phyloP scores from a whole-genome alignment of 176 grass and related monocot species.

The Eleusine indica region DNA sequence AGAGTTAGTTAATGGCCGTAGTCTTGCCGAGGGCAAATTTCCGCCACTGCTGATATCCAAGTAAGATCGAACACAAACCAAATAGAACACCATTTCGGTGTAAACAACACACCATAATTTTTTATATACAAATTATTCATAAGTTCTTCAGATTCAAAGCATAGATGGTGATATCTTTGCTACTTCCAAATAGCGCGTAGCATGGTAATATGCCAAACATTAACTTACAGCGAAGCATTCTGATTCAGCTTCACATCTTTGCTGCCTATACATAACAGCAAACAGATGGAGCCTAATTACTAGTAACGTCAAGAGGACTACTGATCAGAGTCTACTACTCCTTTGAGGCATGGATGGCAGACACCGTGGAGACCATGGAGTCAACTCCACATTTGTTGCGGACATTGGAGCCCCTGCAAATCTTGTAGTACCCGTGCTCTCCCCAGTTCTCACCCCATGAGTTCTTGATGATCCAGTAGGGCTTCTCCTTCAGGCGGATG shows the following conservation, averaged over 20 bases:
- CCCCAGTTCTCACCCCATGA: slow-evolving; percentile 90
- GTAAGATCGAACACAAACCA: background rate
- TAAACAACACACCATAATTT: background rate
- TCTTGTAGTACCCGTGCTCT: slow-evolving; percentile 86
- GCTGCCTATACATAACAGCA: slow-evolving; percentile 41
- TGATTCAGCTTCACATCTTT: slow-evolving; percentile 46
- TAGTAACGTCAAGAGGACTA: slow-evolving; percentile 2
- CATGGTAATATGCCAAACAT: slow-evolving; percentile 32
- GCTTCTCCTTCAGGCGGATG: slow-evolving; percentile 88
- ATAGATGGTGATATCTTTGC: slow-evolving; percentile 7
- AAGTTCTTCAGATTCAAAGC: slow-evolving; percentile 4
- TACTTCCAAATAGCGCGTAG: slow-evolving; percentile 54
- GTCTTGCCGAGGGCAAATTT: too few species aligned
- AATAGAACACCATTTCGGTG: slow-evolving; percentile 6
- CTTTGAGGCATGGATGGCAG: slow-evolving; percentile 38
- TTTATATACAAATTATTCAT: slow-evolving; percentile 47
- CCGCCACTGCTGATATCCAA: background rate
- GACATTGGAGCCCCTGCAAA: slow-evolving; percentile 77
- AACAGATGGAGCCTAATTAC: slow-evolving; percentile 43
- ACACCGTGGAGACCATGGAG: slow-evolving; percentile 79
- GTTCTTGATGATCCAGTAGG: slow-evolving; percentile 95
- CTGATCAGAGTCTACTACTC: slow-evolving; percentile 49
- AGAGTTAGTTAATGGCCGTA: too few species aligned
- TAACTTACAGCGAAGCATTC: slow-evolving; percentile 30
- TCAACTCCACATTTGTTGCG: slow-evolving; percentile 76